These are phyloP conservation scores for Nakazawaea populi DNA, from an alignment of 805 yeast species.

Conservation along the genomic window DNA sequence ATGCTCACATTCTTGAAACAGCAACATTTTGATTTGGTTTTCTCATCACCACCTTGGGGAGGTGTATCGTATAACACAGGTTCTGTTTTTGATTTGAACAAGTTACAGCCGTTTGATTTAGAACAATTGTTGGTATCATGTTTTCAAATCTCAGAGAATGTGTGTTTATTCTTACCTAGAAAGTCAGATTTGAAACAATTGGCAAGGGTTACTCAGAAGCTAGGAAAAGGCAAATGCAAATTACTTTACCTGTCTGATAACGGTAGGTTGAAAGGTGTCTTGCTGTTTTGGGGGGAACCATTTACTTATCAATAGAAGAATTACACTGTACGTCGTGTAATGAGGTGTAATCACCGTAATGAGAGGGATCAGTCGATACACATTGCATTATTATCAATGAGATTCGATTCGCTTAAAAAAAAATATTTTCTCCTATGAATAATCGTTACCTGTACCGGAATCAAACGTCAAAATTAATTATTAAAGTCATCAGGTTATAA, in stretches of 20 bases:
- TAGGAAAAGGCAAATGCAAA: conserved; percentile 42
- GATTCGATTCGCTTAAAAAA: no score
- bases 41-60: conserved; percentile 89
- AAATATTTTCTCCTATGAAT: no score
- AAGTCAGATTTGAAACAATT: conserved; percentile 51
- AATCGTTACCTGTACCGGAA: no score
- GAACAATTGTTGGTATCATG: conserved; percentile 38
- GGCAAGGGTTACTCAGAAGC: conserved; percentile 34
- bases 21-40: conserved; percentile 43
- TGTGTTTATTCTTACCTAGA: conserved; percentile 60
- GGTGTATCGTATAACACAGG: conserved; percentile 54
- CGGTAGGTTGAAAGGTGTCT: conserved; percentile 46
- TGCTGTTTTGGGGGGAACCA: conserved; percentile 55
- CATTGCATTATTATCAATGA: no score
- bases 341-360: no score
- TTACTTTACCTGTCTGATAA: conserved; percentile 35
- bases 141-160: conserved; percentile 34
- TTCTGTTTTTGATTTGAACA: conserved; percentile 39
- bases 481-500: no score
- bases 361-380: no score
- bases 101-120: conserved; percentile 42
- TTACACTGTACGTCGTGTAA: neutral
- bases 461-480: no score
- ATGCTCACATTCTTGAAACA: conserved; percentile 9
- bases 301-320: conserved; percentile 22